phyloP scores from a whole-genome alignment of 2,329 filamentous ascomycete species.

The Teratosphaeria gauchensis region DNA sequence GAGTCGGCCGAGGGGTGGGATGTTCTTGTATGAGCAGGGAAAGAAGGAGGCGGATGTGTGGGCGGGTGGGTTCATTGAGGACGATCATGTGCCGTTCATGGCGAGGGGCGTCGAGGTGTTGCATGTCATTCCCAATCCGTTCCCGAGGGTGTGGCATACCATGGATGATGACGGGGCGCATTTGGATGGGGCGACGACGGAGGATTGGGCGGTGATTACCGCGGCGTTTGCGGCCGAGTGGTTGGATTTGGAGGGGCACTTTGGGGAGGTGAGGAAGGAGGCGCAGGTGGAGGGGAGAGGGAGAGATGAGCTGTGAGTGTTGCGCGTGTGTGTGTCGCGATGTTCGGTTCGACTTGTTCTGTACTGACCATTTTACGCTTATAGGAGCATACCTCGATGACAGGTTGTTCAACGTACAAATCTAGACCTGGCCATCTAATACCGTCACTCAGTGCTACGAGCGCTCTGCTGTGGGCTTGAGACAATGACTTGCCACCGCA shows the following conservation, averaged over 20 bases:
- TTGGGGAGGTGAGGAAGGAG: slow-evolving; percentile 21
- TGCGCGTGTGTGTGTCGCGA: not conserved
- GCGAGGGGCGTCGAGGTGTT: slow-evolving; percentile 74
- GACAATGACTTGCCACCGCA: not conserved
- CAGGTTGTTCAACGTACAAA: not conserved
- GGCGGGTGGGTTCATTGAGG: slow-evolving; percentile 46
- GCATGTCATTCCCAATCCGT: slow-evolving; percentile 78
- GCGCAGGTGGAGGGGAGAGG: not conserved
- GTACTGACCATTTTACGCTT: not conserved
- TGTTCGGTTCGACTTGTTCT: not conserved
- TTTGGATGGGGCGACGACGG: slow-evolving; percentile 66
- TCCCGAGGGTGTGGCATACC: slow-evolving; percentile 79
- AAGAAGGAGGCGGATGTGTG: slow-evolving; percentile 44
- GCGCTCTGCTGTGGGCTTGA: not conserved
- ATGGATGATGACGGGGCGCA: slow-evolving; percentile 76
- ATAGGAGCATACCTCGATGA: not conserved
- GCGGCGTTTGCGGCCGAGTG: slow-evolving; percentile 83
- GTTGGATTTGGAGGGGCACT: slow-evolving; percentile 66
- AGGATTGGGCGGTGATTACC: slow-evolving; percentile 80
- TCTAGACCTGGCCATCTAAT: not conserved
- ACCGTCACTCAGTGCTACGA: not conserved
- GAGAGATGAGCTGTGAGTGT: not conserved
- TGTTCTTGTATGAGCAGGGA: slow-evolving; percentile 57
- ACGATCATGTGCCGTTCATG: slow-evolving; percentile 92
- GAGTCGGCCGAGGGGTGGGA: slow-evolving; percentile 21